Evolutionary conservation across 1,139 yeast species (phyloP), one percentile per base, ranked within the genome.

Genomic region (Lodderomyces theae): DNA sequence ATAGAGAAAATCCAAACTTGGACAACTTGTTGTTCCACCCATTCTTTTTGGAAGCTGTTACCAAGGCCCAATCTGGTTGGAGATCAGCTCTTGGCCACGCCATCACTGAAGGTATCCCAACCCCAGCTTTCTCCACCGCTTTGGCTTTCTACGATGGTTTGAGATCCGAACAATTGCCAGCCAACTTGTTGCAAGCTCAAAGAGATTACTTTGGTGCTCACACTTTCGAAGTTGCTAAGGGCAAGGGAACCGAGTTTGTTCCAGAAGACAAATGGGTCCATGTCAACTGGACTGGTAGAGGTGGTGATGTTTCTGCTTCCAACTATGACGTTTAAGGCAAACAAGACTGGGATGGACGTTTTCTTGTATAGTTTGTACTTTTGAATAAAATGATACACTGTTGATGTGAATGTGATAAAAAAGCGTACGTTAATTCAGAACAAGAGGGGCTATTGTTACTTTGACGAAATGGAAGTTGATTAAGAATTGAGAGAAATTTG

Each of bases 121-220:
- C 95, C 48, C 98, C 98, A 59, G 97, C 98, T 57, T 88, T 90
- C 80, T 69, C 95, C 52, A 88, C 98, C 53, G 98, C 98, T 56
- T 79, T 92, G 69, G 74, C 97, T 48, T 92, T 90, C 89, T 92
- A 88, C 80, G 98, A 92, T 67, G 98, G 98, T 70, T 90, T 86
- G 86, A 86, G 97, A 82, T 86, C 96, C 47, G 95, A 80, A 53
- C 80, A 83, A 66, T 78, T 90, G 63, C 97, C 98, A 63, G 98
- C 98, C 57, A 90, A 90, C 85, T 79, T 92, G 73, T 78, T 92
- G 68, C 98, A 92, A 77, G 97, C 97, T 60, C 98, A 92, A 80
- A 88, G 98, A 79, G 98, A 92, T 71, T 92, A 90, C 87, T 92
- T 92, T 61, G 98, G 98, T 74, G 98, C 98, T 54, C 98, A 92